These are phyloP conservation scores for Wickerhamomyces canadensis DNA, from an alignment of 805 yeast genomes.

Conservation along the genomic window DNA sequence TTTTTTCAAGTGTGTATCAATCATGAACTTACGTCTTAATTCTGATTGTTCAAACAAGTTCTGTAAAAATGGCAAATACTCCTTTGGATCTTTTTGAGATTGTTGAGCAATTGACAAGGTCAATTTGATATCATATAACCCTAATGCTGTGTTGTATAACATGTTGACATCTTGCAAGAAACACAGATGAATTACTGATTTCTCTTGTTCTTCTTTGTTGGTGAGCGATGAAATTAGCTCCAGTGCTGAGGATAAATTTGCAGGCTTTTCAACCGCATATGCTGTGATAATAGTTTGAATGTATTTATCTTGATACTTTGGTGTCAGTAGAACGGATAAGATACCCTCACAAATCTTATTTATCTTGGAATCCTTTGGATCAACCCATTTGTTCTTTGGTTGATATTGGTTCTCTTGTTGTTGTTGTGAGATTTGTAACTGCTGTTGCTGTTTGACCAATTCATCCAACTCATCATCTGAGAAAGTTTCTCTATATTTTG, in stretches of 20 bases:
- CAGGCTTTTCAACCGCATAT: conserved; percentile 86
- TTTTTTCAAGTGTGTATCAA: conserved; percentile 73
- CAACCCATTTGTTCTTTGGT: conserved; percentile 33
- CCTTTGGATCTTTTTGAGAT: conserved; percentile 97
- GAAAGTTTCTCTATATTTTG: conserved; percentile 76
- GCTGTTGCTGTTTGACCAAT: conserved; percentile 24
- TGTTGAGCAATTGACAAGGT: conserved; percentile 88
- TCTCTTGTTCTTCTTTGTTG: conserved; percentile 43
- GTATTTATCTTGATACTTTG: conserved; percentile 50
- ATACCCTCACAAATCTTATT: conserved; percentile 74
- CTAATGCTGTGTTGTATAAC: conserved; percentile 73
- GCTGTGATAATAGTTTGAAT: conserved; percentile 83
- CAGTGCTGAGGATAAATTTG: conserved; percentile 74
- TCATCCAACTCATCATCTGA: conserved; percentile 26
- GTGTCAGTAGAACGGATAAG: conserved; percentile 45
- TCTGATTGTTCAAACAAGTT: conserved; percentile 63
- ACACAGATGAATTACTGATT: conserved; percentile 75
- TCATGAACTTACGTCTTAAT: conserved; percentile 62
- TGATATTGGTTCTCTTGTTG: conserved; percentile 27
- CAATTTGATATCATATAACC: conserved; percentile 75
- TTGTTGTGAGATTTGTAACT: conserved; percentile 32
- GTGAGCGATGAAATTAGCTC: conserved; percentile 49
- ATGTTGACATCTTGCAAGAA: conserved; percentile 86
- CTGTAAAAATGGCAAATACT: conserved; percentile 88
- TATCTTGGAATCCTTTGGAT: conserved; percentile 49